Percentiles rank a stretch among this genome's conserved stretches.
These are phyloP conservation scores for Diaporthe aspalathi DNA, from an alignment of 2,329 filamentous ascomycete species.

Conservation along the genomic window DNA sequence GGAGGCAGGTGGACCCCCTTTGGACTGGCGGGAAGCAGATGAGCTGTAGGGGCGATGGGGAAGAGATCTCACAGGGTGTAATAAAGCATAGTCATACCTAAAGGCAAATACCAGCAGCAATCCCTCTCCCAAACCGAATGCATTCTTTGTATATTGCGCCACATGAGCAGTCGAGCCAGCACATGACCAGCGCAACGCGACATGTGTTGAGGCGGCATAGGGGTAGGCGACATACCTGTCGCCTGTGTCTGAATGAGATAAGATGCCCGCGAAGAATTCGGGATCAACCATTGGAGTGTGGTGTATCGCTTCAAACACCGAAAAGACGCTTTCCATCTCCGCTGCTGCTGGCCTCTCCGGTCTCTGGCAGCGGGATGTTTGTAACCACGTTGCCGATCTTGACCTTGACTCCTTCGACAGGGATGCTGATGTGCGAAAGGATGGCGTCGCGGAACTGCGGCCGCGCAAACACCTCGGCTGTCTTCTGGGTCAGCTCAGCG, in stretches of 20 bases:
- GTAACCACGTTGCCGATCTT: slow-evolving; percentile 80
- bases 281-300: background rate
- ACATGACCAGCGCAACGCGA: background rate
- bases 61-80: background rate
- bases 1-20: slow-evolving; percentile 38
- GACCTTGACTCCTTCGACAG: slow-evolving; percentile 72
- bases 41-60: slow-evolving; percentile 55
- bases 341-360: slow-evolving; percentile 8
- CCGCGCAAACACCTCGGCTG: slow-evolving; percentile 47
- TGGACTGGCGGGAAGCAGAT: slow-evolving; percentile 43
- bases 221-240: background rate
- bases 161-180: background rate
- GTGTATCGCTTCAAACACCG: slow-evolving; percentile 28
- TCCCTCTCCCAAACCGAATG: slow-evolving; percentile 23
- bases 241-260: background rate
- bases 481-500: slow-evolving; percentile 54
- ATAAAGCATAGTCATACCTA: background rate
- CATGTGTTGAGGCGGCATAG: background rate
- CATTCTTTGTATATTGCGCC: background rate
- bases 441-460: slow-evolving; percentile 41
- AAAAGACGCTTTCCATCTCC: slow-evolving; percentile 23
- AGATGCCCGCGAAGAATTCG: too few species aligned
- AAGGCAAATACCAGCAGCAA: background rate
- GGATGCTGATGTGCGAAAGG: slow-evolving; percentile 59
- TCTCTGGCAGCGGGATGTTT: slow-evolving; percentile 53